phyloP scores from a whole-genome alignment of 805 yeast genomes.

The Saccharomycopsis fibuligera region DNA sequence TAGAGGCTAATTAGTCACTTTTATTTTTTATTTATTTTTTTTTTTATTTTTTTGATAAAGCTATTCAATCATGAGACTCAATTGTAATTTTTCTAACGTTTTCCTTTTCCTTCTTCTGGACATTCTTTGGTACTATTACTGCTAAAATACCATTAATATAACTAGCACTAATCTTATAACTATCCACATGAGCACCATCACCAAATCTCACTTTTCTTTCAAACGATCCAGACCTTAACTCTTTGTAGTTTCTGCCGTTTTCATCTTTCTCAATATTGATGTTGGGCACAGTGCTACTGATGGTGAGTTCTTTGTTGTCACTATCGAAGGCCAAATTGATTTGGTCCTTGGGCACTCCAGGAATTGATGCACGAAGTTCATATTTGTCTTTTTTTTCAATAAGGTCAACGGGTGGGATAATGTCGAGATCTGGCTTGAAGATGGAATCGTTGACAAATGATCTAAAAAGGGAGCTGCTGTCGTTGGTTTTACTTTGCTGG shows the following conservation, averaged over 20 bases:
- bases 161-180: conserved; percentile 22
- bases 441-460: not conserved
- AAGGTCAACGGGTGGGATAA: conserved; percentile 31
- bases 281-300: conserved; percentile 27
- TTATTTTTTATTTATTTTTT: too few relatives aligned
- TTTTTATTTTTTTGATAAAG: too few relatives aligned
- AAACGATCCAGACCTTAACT: conserved; percentile 26
- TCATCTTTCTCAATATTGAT: not conserved
- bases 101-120: not conserved
- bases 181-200: conserved; percentile 26
- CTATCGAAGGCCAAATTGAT: conserved; percentile 32
- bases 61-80: not conserved
- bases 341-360: conserved; percentile 31
- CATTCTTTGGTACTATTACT: conserved; percentile 9
- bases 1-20: too few relatives aligned
- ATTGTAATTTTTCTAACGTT: conserved; percentile 4
- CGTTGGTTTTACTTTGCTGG: not conserved
- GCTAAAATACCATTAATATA: conserved; percentile 8
- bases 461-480: not conserved
- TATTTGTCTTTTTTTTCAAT: conserved; percentile 30
- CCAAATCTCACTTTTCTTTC: conserved; percentile 30
- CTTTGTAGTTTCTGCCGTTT: conserved; percentile 20
- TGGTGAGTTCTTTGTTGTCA: conserved; percentile 30
- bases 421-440: conserved; percentile 14
- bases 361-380: conserved; percentile 30